phyloP scores from a whole-genome alignment of 2,329 filamentous ascomycete genomes.

The Calycina herbarum region DNA sequence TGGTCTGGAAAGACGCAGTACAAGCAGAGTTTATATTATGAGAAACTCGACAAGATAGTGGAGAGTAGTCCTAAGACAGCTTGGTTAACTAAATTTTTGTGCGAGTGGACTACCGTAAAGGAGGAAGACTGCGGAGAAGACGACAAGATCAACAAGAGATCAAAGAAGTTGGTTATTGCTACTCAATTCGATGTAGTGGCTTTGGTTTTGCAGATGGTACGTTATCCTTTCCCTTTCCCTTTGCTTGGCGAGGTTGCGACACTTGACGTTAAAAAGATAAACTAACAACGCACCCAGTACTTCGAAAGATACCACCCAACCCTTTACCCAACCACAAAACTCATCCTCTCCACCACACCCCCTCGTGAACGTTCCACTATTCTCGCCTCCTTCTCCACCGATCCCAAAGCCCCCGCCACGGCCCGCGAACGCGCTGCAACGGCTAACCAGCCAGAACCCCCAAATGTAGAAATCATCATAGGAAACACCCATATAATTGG shows the following conservation, averaged over 20 bases:
- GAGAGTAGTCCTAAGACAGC: conserved; percentile 24
- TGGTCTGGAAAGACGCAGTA: conserved; percentile 3
- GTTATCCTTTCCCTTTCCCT: not conserved
- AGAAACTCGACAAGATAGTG: conserved; percentile 17
- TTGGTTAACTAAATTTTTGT: conserved; percentile 24
- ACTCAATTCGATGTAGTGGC: conserved; percentile 22
- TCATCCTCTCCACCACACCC: conserved; percentile 14
- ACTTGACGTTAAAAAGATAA: not conserved
- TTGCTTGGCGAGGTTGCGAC: not conserved
- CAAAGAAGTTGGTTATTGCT: conserved; percentile 27
- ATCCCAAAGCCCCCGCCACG: conserved; percentile 11
- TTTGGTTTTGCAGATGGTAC: conserved; percentile 25
- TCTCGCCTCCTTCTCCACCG: conserved; percentile 12
- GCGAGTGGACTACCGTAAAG: not conserved
- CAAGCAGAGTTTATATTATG: conserved; percentile 15
- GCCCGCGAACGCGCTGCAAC: not conserved
- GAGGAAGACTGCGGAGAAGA: not conserved
- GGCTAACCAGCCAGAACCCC: not conserved
- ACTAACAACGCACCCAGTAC: conserved; percentile 15
- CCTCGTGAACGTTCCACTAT: conserved; percentile 9
- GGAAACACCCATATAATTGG: conserved; percentile 15
- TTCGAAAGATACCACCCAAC: conserved; percentile 18
- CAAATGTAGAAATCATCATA: conserved; percentile 12
- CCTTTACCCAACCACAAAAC: conserved; percentile 14
- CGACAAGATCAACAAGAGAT: conserved; percentile 10